These are phyloP conservation scores for Wickerhamomyces hampshirensis DNA, from an alignment of 805 yeast species.

Conservation along the genomic window DNA sequence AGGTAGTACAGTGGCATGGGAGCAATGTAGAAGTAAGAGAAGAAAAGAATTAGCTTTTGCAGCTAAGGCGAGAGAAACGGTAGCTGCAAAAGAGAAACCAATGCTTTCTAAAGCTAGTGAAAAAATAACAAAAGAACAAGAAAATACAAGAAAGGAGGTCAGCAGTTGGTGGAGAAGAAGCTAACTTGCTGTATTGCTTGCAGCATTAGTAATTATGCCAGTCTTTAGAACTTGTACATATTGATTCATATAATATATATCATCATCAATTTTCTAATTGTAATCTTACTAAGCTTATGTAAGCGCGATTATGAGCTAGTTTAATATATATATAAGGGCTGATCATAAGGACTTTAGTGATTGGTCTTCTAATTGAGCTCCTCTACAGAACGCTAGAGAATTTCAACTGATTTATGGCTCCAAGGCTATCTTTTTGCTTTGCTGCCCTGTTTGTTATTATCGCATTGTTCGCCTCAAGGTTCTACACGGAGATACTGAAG, in stretches of 20 bases:
- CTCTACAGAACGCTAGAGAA: too few relatives aligned
- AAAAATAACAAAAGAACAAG: slow-evolving; percentile 19
- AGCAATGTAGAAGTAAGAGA: slow-evolving; percentile 77
- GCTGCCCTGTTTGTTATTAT: slow-evolving; percentile 7
- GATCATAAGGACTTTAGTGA: too few relatives aligned
- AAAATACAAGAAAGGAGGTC: slow-evolving; percentile 23
- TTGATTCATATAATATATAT: neutral
- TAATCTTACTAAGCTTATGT: slow-evolving; percentile 6
- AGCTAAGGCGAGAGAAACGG: slow-evolving; percentile 57
- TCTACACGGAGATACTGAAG: slow-evolving; percentile 3
- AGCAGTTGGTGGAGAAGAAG: slow-evolving; percentile 26
- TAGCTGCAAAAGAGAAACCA: slow-evolving; percentile 32
- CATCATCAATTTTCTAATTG: too few relatives aligned
- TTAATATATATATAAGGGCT: neutral
- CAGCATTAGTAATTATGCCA: too few relatives aligned
- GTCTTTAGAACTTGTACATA: neutral
- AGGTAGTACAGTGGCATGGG: slow-evolving; percentile 87
- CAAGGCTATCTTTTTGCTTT: slow-evolving; percentile 2
- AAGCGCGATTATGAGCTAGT: neutral
- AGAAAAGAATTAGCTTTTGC: slow-evolving; percentile 63
- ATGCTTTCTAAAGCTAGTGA: slow-evolving; percentile 27
- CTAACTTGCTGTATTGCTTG: neutral
- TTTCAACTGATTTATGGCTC: slow-evolving; percentile 1
- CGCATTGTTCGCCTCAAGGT: slow-evolving; percentile 17
- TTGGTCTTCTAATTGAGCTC: neutral